These are phyloP conservation scores for Kwoniella heveanensis DNA, from an alignment of 768 basidiomycete genomes.

Conservation along the genomic window DNA sequence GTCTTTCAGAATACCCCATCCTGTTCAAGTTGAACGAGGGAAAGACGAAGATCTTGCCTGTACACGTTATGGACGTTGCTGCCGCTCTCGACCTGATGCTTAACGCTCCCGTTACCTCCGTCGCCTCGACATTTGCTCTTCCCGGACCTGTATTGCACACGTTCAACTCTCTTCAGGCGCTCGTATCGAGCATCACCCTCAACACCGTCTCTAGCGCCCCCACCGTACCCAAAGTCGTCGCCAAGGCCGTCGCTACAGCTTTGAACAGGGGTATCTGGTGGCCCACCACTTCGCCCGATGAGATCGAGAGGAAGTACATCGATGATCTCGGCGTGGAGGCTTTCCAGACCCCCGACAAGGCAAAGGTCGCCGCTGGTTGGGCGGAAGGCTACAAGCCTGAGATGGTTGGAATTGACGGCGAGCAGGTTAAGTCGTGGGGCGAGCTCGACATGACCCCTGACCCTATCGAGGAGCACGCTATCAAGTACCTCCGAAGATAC, in stretches of 20 bases:
- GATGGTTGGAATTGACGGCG: slow-evolving; percentile 56
- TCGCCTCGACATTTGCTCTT: slow-evolving; percentile 68
- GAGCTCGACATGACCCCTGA: slow-evolving; percentile 77
- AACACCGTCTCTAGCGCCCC: slow-evolving; percentile 72
- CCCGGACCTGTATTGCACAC: slow-evolving; percentile 87
- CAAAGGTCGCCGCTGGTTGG: slow-evolving; percentile 42
- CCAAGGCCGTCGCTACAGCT: slow-evolving; percentile 65
- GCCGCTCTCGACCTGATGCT: slow-evolving; percentile 81
- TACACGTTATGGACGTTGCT: slow-evolving; percentile 92
- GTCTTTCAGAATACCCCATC: slow-evolving; percentile 73
- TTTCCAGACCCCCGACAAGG: slow-evolving; percentile 12
- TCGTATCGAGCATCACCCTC: slow-evolving; percentile 79
- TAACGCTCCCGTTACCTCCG: slow-evolving; percentile 62
- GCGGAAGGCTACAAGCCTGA: slow-evolving; percentile 19
- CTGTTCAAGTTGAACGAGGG: slow-evolving; percentile 93
- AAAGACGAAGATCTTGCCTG: slow-evolving; percentile 82
- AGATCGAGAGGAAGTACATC: slow-evolving; percentile 82
- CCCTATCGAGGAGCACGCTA: slow-evolving; percentile 82
- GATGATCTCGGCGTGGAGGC: slow-evolving; percentile 66
- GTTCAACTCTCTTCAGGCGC: slow-evolving; percentile 62
- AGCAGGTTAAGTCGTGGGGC: slow-evolving; percentile 72
- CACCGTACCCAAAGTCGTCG: slow-evolving; percentile 72
- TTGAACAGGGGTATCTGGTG: slow-evolving; percentile 78
- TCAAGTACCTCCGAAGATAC: slow-evolving; percentile 85
- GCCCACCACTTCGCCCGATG: slow-evolving; percentile 88